Evolutionary conservation across 257 asterid species (phyloP).

Genomic region (Ophiorrhiza pumila): DNA sequence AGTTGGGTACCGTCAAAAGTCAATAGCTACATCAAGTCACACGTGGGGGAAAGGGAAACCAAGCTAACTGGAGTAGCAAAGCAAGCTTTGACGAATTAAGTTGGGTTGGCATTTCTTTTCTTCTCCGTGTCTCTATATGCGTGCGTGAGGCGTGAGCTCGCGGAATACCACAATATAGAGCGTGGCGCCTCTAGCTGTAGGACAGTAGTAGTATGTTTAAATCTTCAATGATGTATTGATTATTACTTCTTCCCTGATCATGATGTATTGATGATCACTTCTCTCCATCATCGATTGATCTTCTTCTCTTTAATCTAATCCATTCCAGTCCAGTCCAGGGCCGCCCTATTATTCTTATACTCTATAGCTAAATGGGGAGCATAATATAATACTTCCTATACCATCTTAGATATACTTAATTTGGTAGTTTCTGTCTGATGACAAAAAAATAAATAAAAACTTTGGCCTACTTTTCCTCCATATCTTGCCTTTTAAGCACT

Average conservation of each 20-base stretch:
- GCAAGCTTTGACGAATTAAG: constrained; percentile 23
- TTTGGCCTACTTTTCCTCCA: constrained; percentile 30
- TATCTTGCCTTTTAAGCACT: constrained; percentile 39
- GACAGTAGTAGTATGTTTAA: neutral
- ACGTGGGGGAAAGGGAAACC: constrained; percentile 41
- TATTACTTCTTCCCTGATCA: constrained; percentile 3
- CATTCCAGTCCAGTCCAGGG: constrained; percentile 5
- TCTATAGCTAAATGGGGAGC: neutral
- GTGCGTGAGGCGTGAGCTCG: neutral
- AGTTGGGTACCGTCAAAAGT: constrained; percentile 47
- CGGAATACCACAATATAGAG: neutral
- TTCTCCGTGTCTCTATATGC: constrained; percentile 13
- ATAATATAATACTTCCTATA: constrained; percentile 10
- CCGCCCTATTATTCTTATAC: constrained; percentile 8
- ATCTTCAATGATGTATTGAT: constrained; percentile 2
- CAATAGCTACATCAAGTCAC: constrained; percentile 54
- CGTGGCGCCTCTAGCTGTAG: too few species aligned
- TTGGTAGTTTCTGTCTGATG: constrained; percentile 12
- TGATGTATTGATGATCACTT: too few species aligned
- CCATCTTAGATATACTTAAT: constrained; percentile 1
- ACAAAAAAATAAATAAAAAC: constrained; percentile 17
- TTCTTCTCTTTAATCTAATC: neutral
- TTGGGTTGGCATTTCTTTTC: constrained; percentile 40
- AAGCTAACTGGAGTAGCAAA: neutral
- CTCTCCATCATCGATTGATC: neutral